These are phyloP conservation scores for Zasmidium angulare DNA, from an alignment of 2,329 filamentous ascomycete genomes.

Conservation along the genomic window DNA sequence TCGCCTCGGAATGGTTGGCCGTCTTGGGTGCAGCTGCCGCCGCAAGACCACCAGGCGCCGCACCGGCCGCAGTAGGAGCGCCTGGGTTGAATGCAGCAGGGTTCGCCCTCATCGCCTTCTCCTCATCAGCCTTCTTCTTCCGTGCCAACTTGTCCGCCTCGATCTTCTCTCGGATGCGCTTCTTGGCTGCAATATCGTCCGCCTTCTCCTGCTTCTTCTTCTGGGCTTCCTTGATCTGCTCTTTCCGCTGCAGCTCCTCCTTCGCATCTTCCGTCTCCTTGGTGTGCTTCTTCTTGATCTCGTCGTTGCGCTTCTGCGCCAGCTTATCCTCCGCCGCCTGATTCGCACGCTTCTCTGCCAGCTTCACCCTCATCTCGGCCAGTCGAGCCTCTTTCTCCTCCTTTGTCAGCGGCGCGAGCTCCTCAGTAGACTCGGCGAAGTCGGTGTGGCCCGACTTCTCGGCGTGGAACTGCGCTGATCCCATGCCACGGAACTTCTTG, in stretches of 20 bases:
- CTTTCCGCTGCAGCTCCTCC: conserved; percentile 82
- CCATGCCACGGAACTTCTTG: conserved; percentile 81
- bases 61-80: conserved; percentile 45
- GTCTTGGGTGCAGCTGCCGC: conserved; percentile 46
- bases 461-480: conserved; percentile 85
- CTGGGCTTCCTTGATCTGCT: conserved; percentile 87
- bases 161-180: conserved; percentile 87
- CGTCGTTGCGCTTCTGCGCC: conserved; percentile 81
- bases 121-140: conserved; percentile 77
- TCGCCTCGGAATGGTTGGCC: conserved; percentile 73
- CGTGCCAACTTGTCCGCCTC: conserved; percentile 92
- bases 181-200: conserved; percentile 81
- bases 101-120: conserved; percentile 86
- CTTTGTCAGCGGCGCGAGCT: conserved; percentile 84
- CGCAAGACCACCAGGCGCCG: conserved; percentile 33
- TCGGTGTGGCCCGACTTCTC: conserved; percentile 86
- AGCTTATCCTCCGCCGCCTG: conserved; percentile 73
- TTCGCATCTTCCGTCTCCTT: conserved; percentile 86
- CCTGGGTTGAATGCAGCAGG: conserved; percentile 54
- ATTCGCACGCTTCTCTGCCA: conserved; percentile 69
- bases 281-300: conserved; percentile 81
- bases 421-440: conserved; percentile 91
- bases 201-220: conserved; percentile 85
- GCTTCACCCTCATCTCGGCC: conserved; percentile 68
- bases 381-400: conserved; percentile 85